phyloP scores from a whole-genome alignment of 257 asterid genomes.

The Petunia axillaris region DNA sequence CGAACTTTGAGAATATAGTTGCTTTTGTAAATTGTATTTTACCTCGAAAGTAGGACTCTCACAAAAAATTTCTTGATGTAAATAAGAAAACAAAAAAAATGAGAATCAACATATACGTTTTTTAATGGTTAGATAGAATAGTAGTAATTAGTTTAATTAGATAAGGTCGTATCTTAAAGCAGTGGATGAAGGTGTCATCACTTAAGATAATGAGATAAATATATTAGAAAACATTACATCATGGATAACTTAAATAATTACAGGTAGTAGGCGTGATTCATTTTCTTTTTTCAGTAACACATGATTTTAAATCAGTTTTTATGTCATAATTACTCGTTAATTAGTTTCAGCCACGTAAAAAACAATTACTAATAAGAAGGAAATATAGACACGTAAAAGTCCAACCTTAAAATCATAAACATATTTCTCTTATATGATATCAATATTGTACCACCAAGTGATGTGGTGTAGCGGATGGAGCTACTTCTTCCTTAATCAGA shows the following conservation, averaged over 20 bases:
- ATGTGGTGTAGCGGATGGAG: too few relatives aligned
- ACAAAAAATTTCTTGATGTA: too few relatives aligned
- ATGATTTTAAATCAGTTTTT: neutral
- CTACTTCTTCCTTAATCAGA: too few relatives aligned
- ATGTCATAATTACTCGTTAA: neutral
- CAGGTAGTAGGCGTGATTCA: neutral
- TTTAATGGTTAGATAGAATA: too few relatives aligned
- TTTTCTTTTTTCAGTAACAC: neutral
- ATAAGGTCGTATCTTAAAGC: neutral
- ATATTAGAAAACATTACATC: neutral
- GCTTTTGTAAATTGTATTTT: too few relatives aligned
- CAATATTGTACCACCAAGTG: too few relatives aligned
- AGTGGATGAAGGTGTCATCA: neutral
- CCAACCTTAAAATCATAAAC: neutral
- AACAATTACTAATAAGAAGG: neutral
- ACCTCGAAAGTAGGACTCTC: too few relatives aligned
- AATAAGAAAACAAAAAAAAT: too few relatives aligned
- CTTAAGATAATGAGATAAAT: neutral
- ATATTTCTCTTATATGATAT: neutral
- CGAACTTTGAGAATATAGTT: too few relatives aligned
- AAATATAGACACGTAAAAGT: neutral
- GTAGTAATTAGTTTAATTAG: neutral
- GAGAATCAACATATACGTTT: too few relatives aligned
- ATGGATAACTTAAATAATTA: slow-evolving; percentile 10
- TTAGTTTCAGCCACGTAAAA: neutral